Conservation (phyloP, 2,329 filamentous ascomycete species). For the Colletotrichum cereale region DNA sequence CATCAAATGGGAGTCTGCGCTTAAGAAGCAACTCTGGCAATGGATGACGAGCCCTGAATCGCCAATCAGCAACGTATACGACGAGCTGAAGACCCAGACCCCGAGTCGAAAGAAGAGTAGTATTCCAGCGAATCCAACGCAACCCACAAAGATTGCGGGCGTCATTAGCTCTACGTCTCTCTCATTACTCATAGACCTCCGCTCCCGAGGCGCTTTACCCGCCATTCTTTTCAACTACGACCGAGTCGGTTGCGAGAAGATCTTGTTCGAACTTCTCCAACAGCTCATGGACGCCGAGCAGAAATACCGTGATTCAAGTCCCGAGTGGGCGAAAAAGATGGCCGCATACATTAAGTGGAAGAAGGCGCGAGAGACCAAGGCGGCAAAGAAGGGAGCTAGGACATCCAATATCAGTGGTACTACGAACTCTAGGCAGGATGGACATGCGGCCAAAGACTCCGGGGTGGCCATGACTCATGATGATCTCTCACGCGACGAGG, state of each 20-base stretch:
- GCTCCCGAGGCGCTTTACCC: slow-evolving; percentile 74
- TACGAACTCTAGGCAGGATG: slow-evolving; percentile 1
- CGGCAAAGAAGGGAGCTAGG: slow-evolving; percentile 56
- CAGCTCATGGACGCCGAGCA: slow-evolving; percentile 68
- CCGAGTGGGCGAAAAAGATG: slow-evolving; percentile 72
- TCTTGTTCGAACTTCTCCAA: slow-evolving; percentile 63
- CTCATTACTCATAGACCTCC: slow-evolving; percentile 70
- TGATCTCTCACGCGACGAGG: slow-evolving; percentile 69
- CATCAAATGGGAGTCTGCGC: slow-evolving; percentile 73
- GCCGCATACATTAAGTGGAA: slow-evolving; percentile 70
- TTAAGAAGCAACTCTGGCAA: slow-evolving; percentile 63
- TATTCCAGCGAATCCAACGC: not conserved
- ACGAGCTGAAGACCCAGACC: slow-evolving; percentile 54
- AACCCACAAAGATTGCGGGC: slow-evolving; percentile 26
- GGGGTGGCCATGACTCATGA: slow-evolving; percentile 59
- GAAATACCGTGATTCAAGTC: slow-evolving; percentile 54
- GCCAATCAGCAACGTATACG: slow-evolving; percentile 57
- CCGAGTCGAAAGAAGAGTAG: not conserved
- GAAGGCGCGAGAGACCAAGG: slow-evolving; percentile 53
- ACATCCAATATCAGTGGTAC: slow-evolving; percentile 44
- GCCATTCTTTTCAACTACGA: slow-evolving; percentile 85
- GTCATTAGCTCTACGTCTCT: slow-evolving; percentile 48
- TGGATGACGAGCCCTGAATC: slow-evolving; percentile 70
- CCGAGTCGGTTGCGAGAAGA: slow-evolving; percentile 71
- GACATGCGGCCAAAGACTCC: slow-evolving; percentile 52